Percentiles rank a stretch among this genome's conserved stretches.
Evolutionary conservation across 2,329 filamentous ascomycete genomes (phyloP).

Genomic region (Microdochium nivale): DNA sequence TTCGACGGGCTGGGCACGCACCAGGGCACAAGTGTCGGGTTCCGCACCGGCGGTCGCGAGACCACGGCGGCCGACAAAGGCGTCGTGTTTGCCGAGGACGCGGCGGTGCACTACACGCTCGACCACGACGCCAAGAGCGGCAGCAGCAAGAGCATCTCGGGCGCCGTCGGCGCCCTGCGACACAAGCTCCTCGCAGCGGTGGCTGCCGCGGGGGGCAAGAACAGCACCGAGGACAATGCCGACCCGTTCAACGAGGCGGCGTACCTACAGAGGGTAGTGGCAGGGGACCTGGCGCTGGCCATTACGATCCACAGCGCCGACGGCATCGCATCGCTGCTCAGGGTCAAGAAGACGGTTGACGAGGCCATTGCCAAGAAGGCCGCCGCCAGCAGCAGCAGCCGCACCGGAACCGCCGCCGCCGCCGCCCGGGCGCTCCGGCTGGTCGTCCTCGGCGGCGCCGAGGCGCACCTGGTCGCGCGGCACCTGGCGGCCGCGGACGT

Average conservation of each 20-base stretch:
- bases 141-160: constrained; percentile 39
- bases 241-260: constrained; percentile 38
- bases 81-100: constrained; percentile 45
- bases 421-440: no score
- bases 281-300: constrained; percentile 44
- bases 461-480: constrained; percentile 49
- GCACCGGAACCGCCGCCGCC: no score
- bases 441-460: constrained; percentile 53
- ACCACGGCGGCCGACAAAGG: constrained; percentile 34
- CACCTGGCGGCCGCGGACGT: constrained; percentile 48
- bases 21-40: constrained; percentile 50
- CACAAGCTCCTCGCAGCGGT: constrained; percentile 45
- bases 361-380: constrained; percentile 12
- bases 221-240: constrained; percentile 23
- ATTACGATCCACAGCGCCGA: constrained; percentile 56
- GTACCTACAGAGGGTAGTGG: constrained; percentile 45
- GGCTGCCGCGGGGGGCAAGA: constrained; percentile 1
- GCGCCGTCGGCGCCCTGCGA: constrained; percentile 41
- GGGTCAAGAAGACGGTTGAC: constrained; percentile 50
- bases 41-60: constrained; percentile 37
- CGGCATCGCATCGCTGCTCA: constrained; percentile 49
- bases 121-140: constrained; percentile 34
- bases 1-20: constrained; percentile 33
- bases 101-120: constrained; percentile 51
- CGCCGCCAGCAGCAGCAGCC: constrained; percentile 1